These are phyloP conservation scores for Phyllachora maydis DNA, from an alignment of 2,329 filamentous ascomycete species.

Conservation along the genomic window DNA sequence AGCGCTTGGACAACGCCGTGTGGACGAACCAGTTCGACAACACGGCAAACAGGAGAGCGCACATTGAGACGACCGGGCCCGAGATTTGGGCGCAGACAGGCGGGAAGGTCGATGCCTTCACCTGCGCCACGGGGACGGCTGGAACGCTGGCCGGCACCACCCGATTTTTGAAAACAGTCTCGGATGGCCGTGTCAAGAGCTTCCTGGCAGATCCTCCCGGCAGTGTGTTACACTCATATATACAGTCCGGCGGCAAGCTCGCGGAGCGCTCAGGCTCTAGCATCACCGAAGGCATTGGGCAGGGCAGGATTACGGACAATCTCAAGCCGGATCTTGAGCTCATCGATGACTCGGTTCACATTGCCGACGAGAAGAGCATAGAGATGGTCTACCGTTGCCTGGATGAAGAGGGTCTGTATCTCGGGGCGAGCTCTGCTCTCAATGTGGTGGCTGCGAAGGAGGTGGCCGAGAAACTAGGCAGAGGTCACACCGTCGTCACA, in stretches of 20 bases:
- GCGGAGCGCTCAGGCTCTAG: conserved; percentile 65
- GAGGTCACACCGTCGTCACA: conserved; percentile 80
- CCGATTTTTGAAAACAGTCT: conserved; percentile 69
- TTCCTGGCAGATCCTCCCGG: conserved; percentile 91
- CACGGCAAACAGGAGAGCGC: conserved; percentile 75
- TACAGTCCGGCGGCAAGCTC: conserved; percentile 65
- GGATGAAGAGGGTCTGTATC: conserved; percentile 87
- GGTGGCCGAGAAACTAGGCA: conserved; percentile 75
- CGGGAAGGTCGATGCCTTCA: conserved; percentile 81
- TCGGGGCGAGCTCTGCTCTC: conserved; percentile 80
- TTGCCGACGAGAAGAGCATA: conserved; percentile 85
- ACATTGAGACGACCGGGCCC: conserved; percentile 90
- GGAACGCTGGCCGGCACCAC: conserved; percentile 83
- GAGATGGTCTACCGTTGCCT: conserved; percentile 95
- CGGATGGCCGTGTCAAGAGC: conserved; percentile 57
- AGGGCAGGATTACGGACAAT: conserved; percentile 93
- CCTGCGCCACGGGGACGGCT: conserved; percentile 81
- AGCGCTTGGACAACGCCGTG: conserved; percentile 65
- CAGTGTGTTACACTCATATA: conserved; percentile 81
- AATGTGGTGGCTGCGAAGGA: conserved; percentile 94
- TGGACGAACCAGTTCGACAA: conserved; percentile 99
- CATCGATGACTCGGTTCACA: conserved; percentile 65
- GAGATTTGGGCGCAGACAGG: conserved; percentile 91
- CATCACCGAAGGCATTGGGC: conserved; percentile 95
- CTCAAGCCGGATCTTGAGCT: conserved; percentile 66